Evolutionary conservation across 345 rosid species (phyloP).

Genomic region (Aethionema arabicum): DNA sequence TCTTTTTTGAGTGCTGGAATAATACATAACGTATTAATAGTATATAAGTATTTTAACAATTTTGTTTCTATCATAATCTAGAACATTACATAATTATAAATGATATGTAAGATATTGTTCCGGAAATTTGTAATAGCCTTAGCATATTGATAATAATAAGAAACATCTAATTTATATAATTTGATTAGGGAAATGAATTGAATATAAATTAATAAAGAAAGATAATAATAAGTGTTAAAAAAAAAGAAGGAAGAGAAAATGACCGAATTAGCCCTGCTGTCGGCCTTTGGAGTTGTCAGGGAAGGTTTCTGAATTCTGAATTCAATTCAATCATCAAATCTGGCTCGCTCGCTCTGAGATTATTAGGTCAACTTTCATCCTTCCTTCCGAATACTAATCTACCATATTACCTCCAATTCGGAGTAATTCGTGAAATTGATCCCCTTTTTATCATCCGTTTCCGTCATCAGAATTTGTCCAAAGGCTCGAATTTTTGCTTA

Average conservation of each 20-base stretch:
- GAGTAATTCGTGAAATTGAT: not conserved
- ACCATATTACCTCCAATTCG: not conserved
- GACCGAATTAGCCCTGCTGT: constrained; percentile 15
- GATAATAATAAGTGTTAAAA: too few relatives aligned
- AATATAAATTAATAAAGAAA: too few relatives aligned
- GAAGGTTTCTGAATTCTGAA: not conserved
- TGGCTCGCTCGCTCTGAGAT: not conserved
- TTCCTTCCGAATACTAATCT: too few relatives aligned
- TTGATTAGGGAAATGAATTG: too few relatives aligned
- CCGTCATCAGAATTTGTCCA: too few relatives aligned
- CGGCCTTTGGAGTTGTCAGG: not conserved
- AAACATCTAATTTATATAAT: too few relatives aligned
- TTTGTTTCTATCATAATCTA: not conserved
- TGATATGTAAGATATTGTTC: too few relatives aligned
- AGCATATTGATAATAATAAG: too few relatives aligned
- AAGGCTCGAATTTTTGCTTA: too few relatives aligned
- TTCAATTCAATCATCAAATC: constrained; percentile 4
- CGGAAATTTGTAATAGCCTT: too few relatives aligned
- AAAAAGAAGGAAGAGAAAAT: not conserved
- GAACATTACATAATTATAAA: too few relatives aligned
- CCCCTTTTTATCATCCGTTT: not conserved
- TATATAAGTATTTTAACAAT: not conserved
- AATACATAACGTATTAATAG: not conserved
- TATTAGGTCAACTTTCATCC: too few relatives aligned
- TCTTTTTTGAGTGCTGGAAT: not conserved